A percentile compares a stretch with the other conserved stretches of the same genome.
Conservation (phyloP, 371 early-diverging fungal species). For the Enterospora canceri region DNA sequence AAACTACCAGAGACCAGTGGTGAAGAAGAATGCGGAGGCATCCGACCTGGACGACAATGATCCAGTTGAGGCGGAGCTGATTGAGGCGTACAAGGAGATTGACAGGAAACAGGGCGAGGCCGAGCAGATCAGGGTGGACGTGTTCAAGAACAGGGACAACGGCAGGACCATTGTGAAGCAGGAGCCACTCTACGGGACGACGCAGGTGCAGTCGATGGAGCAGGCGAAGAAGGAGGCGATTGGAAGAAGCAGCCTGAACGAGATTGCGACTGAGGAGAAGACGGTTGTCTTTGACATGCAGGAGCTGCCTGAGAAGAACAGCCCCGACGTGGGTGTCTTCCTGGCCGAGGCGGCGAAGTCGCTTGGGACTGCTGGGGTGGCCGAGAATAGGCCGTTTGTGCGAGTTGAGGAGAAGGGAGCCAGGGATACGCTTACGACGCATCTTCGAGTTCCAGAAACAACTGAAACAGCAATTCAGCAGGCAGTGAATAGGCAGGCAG, state of each 20-base stretch:
- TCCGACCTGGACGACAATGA: slow-evolving; percentile 4
- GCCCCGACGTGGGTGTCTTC: slow-evolving; percentile 1
- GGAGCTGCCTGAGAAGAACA: not conserved
- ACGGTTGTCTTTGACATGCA: not conserved
- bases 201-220: slow-evolving; percentile 25
- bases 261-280: slow-evolving; percentile 3
- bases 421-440: too few relatives aligned
- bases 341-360: not conserved
- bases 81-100: slow-evolving; percentile 3
- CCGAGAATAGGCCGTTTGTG: not conserved
- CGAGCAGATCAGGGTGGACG: slow-evolving; percentile 17
- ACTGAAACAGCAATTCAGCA: too few relatives aligned
- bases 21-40: slow-evolving; percentile 15
- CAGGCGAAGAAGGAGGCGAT: slow-evolving; percentile 23
- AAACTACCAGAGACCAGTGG: slow-evolving; percentile 17
- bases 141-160: slow-evolving; percentile 40
- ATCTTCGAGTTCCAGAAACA: too few relatives aligned
- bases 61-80: slow-evolving; percentile 7
- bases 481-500: too few relatives aligned
- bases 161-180: slow-evolving; percentile 16
- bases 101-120: slow-evolving; percentile 24
- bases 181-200: slow-evolving; percentile 43
- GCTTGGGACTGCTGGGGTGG: too few relatives aligned
- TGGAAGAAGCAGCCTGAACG: too few relatives aligned
- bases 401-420: not conserved